Evolutionary conservation across 345 rosid species (phyloP), one percentile per base, ranked within the genome.

Genomic region (Salix purpurea): DNA sequence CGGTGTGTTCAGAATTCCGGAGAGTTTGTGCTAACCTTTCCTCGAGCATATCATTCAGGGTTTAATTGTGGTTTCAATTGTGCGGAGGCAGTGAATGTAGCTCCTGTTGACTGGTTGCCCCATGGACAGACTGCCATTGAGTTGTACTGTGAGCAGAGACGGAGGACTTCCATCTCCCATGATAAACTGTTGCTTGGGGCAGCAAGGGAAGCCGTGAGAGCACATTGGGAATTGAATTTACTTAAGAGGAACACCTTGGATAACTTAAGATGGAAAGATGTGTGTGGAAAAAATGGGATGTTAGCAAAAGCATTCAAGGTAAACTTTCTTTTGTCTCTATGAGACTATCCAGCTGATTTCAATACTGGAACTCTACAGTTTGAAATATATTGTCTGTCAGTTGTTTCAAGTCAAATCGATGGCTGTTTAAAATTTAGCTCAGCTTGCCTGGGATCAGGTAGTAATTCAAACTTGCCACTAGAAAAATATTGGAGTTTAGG

Each of bases 31-130:
- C 82, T 96, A 81, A 96, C 99, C 74, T 94, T 96, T 80, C 99
- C 99, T 74, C 91, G 98, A 79, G 99, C 99, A 70, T 96, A 92
- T 85, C 98, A 96, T 91, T 85, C 99, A 5, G 99, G 99, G 73
- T 96, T 96, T 82, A 96, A 94, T 75, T 83, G 83, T 79, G 99
- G 99, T 69, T 96, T 96, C 85, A 96, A 96, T 79, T 96, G 97
- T 79, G 99, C 98, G 1, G 99, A 96, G 86, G 99, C 99, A 56
- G 99, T 96, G 48, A 96, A 96, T 84, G 97, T 94, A 60, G 99
- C 99, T 69, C 99, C 99, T 60, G 94, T 94, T 79, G 99, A 96
- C 78, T 96, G 99, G 99, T 82, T 94, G 77, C 96, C 98, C 46
- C 98, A 96, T 85, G 99, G 99, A 65, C 97, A 91, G 88, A 86